Evolutionary conservation across 2,329 filamentous ascomycete species (phyloP).

Genomic region (Diaporthe aspalathi): DNA sequence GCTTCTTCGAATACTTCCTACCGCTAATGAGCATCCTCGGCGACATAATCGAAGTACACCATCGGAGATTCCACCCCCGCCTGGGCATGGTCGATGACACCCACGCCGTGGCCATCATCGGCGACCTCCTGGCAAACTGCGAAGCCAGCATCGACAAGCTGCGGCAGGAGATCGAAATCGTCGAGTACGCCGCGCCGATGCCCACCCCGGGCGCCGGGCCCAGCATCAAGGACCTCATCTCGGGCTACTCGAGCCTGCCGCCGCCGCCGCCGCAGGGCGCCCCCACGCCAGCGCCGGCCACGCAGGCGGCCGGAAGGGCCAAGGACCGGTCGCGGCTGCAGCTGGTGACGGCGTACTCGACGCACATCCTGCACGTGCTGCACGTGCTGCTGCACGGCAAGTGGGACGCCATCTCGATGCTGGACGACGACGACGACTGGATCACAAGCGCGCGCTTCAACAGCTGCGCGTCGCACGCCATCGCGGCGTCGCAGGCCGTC

Average conservation of each 20-base stretch:
- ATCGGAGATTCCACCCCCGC: constrained; percentile 55
- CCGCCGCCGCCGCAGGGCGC: neutral
- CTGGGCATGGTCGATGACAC: constrained; percentile 52
- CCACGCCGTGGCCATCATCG: constrained; percentile 50
- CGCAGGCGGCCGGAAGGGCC: constrained; percentile 7
- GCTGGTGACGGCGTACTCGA: constrained; percentile 60
- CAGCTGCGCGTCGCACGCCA: constrained; percentile 59
- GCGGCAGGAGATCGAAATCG: constrained; percentile 42
- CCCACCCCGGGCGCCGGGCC: constrained; percentile 30
- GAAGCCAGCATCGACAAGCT: constrained; percentile 53
- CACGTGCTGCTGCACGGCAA: constrained; percentile 61
- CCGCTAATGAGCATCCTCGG: constrained; percentile 62
- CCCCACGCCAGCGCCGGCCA: neutral
- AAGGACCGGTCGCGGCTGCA: constrained; percentile 49
- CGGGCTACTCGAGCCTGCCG: constrained; percentile 31
- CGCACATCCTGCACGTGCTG: constrained; percentile 60
- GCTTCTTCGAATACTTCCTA: constrained; percentile 62
- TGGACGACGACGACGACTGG: constrained; percentile 62
- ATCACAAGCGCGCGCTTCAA: constrained; percentile 58
- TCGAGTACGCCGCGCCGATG: constrained; percentile 23
- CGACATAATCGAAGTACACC: constrained; percentile 61
- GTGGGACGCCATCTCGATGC: constrained; percentile 62
- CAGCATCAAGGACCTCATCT: constrained; percentile 44
- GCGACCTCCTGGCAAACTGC: constrained; percentile 52
- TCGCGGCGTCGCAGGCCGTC: constrained; percentile 59